Evolutionary conservation across 306 rosid genomes (phyloP).

Genomic region (Pyrus pyrifolia): DNA sequence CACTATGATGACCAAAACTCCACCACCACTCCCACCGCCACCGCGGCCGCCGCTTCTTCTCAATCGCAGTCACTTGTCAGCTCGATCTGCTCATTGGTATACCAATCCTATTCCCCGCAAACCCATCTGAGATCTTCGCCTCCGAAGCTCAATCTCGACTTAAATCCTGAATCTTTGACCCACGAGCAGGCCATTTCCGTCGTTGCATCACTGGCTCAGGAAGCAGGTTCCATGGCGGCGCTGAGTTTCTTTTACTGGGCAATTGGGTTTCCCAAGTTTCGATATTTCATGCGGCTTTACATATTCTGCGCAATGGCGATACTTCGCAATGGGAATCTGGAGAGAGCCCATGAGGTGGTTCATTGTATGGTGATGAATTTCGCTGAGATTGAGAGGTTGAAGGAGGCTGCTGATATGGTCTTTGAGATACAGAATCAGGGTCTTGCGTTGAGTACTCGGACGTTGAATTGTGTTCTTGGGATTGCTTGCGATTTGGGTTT

Average conservation of each 20-base stretch:
- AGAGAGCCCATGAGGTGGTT: constrained; percentile 64
- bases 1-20: neutral
- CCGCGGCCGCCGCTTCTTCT: constrained; percentile 21
- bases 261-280: constrained; percentile 47
- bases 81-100: constrained; percentile 48
- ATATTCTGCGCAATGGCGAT: constrained; percentile 55
- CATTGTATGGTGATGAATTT: constrained; percentile 56
- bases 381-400: constrained; percentile 63
- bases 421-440: constrained; percentile 78
- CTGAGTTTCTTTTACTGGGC: constrained; percentile 77
- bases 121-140: constrained; percentile 29
- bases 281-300: constrained; percentile 59
- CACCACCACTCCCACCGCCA: constrained; percentile 12
- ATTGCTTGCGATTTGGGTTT: constrained; percentile 35
- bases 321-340: constrained; percentile 47
- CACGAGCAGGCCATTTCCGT: constrained; percentile 56
- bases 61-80: constrained; percentile 41
- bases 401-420: constrained; percentile 71
- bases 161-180: constrained; percentile 42
- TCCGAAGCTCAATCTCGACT: constrained; percentile 44
- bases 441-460: constrained; percentile 38
- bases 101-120: constrained; percentile 46
- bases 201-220: constrained; percentile 62
- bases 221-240: constrained; percentile 73
- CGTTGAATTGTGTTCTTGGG: constrained; percentile 41